Base-by-base conservation (phyloP, 2,329 filamentous ascomycete species). In the Ciborinia camelliae region DNA sequence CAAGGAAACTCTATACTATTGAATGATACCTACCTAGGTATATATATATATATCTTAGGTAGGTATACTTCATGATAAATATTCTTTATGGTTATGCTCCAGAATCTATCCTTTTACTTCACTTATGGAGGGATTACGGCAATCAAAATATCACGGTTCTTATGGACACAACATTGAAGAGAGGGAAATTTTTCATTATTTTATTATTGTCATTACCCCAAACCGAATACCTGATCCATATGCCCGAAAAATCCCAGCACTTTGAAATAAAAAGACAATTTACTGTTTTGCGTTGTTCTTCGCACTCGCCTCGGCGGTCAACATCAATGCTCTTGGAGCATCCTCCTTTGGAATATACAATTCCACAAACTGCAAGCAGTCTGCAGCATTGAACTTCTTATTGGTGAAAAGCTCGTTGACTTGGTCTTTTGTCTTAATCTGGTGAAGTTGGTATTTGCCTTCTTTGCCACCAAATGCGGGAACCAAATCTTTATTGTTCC, bases 331-430 rank as follows among this genome's bases (percentile, higher is more conserved):
- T 55, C 82, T 80, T 0, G 91, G 91, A 15, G 91, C 90, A 77
- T 96, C 91, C 66, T 92, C 83, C 77, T 85, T 89, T 12, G 86
- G 87, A 85, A 96, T 91, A 73, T 91, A 88, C 58, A 96, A 73
- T 80, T 96, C 92, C 50, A 96, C 91, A 74, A 96, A 87, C 76
- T 92, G 81, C 69, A 88, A 73, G 54, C 78, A 77, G 47, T 79
- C 76, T 12, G 80, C 80, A 9, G 82, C 80, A 50, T 82, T 84
- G 75, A 95, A 93, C 45, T 84, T 79, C 57, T 84, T 73, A 68
- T 93, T 81, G 1, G 77, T 79, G 66, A 95, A 84, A 30, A 95
- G 78, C 48, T 81, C 76, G 67, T 89, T 83, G 41, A 93, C 77
- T 73, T 92, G 85, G 35, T 84, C 80, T 78, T 87, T 88, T 26